Evolutionary conservation across 1,284 basidiomycete genomes (phyloP).

Genomic region (Hypsizygus ulmarius): DNA sequence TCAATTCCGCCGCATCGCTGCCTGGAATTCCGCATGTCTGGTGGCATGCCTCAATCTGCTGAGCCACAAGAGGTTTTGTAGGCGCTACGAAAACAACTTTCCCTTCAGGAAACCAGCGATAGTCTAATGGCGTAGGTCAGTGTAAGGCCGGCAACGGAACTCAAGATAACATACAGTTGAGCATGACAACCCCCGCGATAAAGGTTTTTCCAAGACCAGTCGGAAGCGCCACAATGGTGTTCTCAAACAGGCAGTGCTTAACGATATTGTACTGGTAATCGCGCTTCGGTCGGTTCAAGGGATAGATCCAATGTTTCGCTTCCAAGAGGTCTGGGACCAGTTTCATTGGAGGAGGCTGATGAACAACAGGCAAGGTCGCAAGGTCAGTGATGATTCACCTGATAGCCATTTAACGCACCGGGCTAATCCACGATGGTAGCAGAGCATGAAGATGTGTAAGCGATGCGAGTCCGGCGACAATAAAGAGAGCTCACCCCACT

Average conservation of each 20-base stretch:
- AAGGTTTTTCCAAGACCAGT: constrained; percentile 99
- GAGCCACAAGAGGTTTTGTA: constrained; percentile 92
- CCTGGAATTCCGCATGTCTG: constrained; percentile 93
- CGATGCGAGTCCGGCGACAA: neutral
- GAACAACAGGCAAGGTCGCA: constrained; percentile 3
- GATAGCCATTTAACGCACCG: constrained; percentile 22
- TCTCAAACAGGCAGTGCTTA: constrained; percentile 83
- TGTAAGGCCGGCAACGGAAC: constrained; percentile 1
- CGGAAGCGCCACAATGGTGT: constrained; percentile 92
- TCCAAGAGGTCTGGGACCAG: constrained; percentile 73
- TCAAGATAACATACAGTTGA: constrained; percentile 67
- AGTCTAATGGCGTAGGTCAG: constrained; percentile 49
- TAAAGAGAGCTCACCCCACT: constrained; percentile 46
- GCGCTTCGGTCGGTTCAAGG: constrained; percentile 84
- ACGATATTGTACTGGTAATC: constrained; percentile 98
- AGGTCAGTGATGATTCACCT: constrained; percentile 32
- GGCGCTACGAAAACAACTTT: constrained; percentile 97
- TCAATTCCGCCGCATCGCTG: constrained; percentile 82
- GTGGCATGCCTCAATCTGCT: constrained; percentile 94
- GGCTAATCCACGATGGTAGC: constrained; percentile 18
- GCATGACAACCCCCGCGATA: constrained; percentile 95
- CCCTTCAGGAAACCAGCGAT: constrained; percentile 91
- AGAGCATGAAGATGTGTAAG: constrained; percentile 2
- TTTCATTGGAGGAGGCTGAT: constrained; percentile 75
- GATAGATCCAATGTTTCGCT: constrained; percentile 88